These are phyloP conservation scores for Taxillus chinensis DNA, from an alignment of 164 flowering plant species.

Conservation along the genomic window DNA sequence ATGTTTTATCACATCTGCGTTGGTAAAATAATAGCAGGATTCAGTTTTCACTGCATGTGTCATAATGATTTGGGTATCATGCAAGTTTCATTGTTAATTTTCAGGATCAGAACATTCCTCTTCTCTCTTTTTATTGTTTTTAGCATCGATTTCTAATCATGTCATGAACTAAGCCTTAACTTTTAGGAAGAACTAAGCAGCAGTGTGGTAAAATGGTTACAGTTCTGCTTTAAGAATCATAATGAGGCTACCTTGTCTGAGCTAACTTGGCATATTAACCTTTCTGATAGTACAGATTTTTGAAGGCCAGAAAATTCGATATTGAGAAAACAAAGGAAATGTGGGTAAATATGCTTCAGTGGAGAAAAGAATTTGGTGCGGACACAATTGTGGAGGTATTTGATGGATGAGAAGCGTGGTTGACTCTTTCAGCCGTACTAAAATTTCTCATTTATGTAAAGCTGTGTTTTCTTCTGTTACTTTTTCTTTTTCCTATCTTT, in stretches of 20 bases:
- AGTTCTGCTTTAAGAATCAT: neutral
- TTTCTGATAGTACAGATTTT: slow-evolving; percentile 19
- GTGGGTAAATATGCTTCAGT: slow-evolving; percentile 42
- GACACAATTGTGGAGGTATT: slow-evolving; percentile 40
- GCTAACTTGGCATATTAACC: neutral
- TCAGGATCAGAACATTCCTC: too few relatives aligned
- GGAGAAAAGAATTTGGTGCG: slow-evolving; percentile 44
- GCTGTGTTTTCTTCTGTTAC: neutral
- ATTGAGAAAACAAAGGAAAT: slow-evolving; percentile 40
- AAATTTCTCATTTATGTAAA: neutral
- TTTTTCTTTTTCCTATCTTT: neutral
- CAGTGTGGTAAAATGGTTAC: slow-evolving; percentile 23
- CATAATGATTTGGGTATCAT: too few relatives aligned
- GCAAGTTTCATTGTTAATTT: too few relatives aligned
- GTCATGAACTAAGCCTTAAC: neutral
- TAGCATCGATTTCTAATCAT: too few relatives aligned
- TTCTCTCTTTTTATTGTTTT: too few relatives aligned
- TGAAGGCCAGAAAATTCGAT: slow-evolving; percentile 44
- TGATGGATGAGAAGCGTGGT: neutral
- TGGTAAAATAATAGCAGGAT: slow-evolving; percentile 48
- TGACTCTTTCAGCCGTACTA: neutral
- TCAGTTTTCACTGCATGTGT: slow-evolving; percentile 10
- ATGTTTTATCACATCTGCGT: slow-evolving; percentile 37
- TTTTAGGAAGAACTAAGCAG: too few relatives aligned
- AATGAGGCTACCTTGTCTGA: neutral